These are phyloP conservation scores for Ustilaginoidea virens DNA, from an alignment of 2,329 filamentous ascomycete genomes.

Conservation along the genomic window DNA sequence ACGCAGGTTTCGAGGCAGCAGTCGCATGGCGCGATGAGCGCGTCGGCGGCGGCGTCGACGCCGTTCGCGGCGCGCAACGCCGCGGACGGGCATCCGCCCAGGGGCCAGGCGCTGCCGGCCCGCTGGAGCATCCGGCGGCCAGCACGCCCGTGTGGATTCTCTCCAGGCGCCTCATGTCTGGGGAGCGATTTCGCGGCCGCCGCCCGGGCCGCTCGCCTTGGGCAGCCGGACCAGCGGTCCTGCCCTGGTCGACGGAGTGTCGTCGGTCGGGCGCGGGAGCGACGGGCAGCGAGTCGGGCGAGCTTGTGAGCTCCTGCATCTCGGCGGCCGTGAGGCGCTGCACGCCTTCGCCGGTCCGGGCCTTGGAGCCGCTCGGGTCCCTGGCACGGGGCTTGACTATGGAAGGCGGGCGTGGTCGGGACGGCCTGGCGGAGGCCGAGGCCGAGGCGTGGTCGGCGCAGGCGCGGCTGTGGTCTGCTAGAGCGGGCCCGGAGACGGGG, in stretches of 20 bases:
- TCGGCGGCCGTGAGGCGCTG: slow-evolving; percentile 41
- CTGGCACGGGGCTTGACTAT: slow-evolving; percentile 7
- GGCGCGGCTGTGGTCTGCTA: not conserved
- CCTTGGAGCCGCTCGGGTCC: slow-evolving; percentile 15
- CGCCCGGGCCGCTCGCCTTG: slow-evolving; percentile 10
- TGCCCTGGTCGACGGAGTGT: slow-evolving; percentile 16
- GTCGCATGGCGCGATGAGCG: slow-evolving; percentile 17
- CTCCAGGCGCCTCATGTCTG: not conserved
- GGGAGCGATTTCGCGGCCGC: not conserved
- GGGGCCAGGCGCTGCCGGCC: slow-evolving; percentile 1
- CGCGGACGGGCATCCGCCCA: slow-evolving; percentile 15
- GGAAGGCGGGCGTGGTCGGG: slow-evolving; percentile 1
- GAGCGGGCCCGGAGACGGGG: not conserved
- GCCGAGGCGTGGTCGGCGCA: not conserved
- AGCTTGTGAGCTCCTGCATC: slow-evolving; percentile 40
- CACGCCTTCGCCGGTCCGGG: slow-evolving; percentile 24
- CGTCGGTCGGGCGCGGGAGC: slow-evolving; percentile 23
- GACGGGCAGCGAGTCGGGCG: slow-evolving; percentile 42
- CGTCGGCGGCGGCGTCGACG: slow-evolving; percentile 37
- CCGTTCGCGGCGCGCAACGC: slow-evolving; percentile 22
- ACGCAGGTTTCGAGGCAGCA: slow-evolving; percentile 9
- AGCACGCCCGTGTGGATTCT: slow-evolving; percentile 11
- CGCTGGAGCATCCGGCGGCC: slow-evolving; percentile 10
- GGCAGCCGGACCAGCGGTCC: slow-evolving; percentile 12
- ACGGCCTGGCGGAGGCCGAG: not conserved